Base-by-base conservation (phyloP, 2,329 filamentous ascomycete species). In the Colletotrichum gigasporum region DNA sequence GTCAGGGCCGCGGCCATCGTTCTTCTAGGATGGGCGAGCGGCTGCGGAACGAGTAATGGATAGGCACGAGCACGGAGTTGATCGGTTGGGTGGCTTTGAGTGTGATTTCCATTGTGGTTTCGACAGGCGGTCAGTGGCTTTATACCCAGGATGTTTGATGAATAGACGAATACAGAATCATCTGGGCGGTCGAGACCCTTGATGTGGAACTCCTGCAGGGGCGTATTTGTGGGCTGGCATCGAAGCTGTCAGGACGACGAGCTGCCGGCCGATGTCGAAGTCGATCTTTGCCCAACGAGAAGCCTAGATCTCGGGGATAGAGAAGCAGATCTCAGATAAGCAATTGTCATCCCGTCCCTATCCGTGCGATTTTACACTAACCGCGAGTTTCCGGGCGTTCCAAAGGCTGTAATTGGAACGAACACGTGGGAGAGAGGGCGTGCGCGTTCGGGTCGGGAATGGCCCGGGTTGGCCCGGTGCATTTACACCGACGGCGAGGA, bases 401-500 rank as follows among this genome's bases (percentile, higher is more conserved):
- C 20, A 26, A 24, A 22, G 20, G 20, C 26, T 26, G 16, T 28
- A 18, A n/a, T 48, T 48, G 45, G 26, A 48, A 48, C 14, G 48
- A 52, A 54, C 51, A 35, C 51, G 35, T 42, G 51, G 51, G 51
- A 54, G n/a, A n/a, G n/a, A 22, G n/a, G 18, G 28, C 8, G 28
- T 14, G n/a, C 26, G n/a, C 16, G 37, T 32, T 28, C 47, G 16
- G 20, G 34, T 50, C 42, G 42, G 56, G 45, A 28, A 51, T 39
- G 45, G 53, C 16, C 45, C 54, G 54, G 59, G 11, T 24, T 50
- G 22, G 30, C 22, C 48, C 56, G 56, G 61, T 42, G 18, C 52
- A 16, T 45, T 58, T 58, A 51, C 52, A 59, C 63, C 60, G 60
- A 64, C 18, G 18, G 41, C 28, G 20, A 22, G 48, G 35, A 50